Base-by-base conservation (phyloP, 192 early-diverging fungal genomes). In the Geosiphon pyriformis region DNA sequence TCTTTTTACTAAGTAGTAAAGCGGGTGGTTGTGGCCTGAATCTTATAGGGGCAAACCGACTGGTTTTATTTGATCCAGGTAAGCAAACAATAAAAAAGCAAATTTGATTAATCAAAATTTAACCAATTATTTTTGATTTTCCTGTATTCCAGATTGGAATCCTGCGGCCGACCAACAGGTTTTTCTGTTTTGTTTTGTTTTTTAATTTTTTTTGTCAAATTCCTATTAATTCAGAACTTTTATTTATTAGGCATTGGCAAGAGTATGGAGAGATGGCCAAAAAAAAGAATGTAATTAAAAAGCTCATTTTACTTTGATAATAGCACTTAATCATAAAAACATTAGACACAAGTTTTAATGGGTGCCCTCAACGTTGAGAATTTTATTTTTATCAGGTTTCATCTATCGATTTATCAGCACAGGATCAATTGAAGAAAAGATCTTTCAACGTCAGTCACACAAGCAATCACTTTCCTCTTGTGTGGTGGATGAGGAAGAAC, bases 391-490 rank as follows among this genome's bases (percentile, higher is more conserved):
- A 76, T 79, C 80, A 58, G 96, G 96, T 71, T 99, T 85, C 65
- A 92, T 99, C n/a, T 99, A 99, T 76, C 87, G 96, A 8, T 92
- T 99, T 55, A 95, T 96, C 61, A 90, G 88, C 0, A 94, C 96
- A n/a, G 97, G 97, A 2, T 93, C 95, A 0, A 95, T 99, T 20
- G 97, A 99, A 72, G 97, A 99, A 66, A 99, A 99, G 73, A 96
- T 99, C 33, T 99, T 99, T 72, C 97, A 99, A 74, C 78, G 97
- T 63, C 91, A 89, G 74, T 85, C 84, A 1, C 87, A 87, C 69
- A 92, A 92, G 65, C 87, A 90, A 47, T 92, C 90, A 30, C 83
- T 99, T 15, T 88, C 87, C 23, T 90, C 86, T 0, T 96, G 94
- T 70, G 95, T 99, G 11, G 93, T 99, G 10, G 97, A 99, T 64